Base-by-base conservation (phyloP, 495 filamentous ascomycete genomes). In the Tuber brumale region DNA sequence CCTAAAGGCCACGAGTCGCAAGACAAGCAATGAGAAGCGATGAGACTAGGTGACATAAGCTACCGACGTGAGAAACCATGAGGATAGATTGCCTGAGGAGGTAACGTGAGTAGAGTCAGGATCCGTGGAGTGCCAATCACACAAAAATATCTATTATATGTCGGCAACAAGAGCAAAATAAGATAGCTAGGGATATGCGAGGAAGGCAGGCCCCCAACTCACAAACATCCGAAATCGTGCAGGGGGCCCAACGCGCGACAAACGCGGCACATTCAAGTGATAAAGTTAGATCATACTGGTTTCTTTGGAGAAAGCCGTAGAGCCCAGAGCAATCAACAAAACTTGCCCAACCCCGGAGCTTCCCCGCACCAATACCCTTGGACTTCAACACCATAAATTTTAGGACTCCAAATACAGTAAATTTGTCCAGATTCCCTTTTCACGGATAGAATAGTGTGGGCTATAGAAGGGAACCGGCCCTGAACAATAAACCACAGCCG, bases 1-100 rank as follows among this genome's bases (percentile, higher is more conserved):
- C 57, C 57, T 61, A 61, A 61, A 61, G 27, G 57, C 57, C 57
- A 61, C 57, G 57, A 31, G 57, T 61, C n/a, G 57, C 27, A 61
- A 61, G 31, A 12, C 57, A 31, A 27, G 57, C n/a, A 31, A 27
- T 31, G 57, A 31, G 57, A n/a, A 61, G 57, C 57, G 57, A 61
- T 61, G n/a, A 31, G 57, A 61, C 57, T 5, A 3, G 57, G 57
- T 61, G 57, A 61, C 57, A 61, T 61, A 61, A 61, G 57, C 57
- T 14, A 31, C 57, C 57, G 57, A 61, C 57, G 57, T 61, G 57
- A 61, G 57, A 61, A 61, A 31, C n/a, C 12, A 61, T 61, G 57
- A 61, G n/a, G 57, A 31, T 31, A 31, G 10, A 1, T 27, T n/a
- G 31, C 31, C 31, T 31, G 31, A 61, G 51, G 51, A 27, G 27